Base-by-base conservation (phyloP, 495 filamentous ascomycete genomes). In the Aspergillus affinis region DNA sequence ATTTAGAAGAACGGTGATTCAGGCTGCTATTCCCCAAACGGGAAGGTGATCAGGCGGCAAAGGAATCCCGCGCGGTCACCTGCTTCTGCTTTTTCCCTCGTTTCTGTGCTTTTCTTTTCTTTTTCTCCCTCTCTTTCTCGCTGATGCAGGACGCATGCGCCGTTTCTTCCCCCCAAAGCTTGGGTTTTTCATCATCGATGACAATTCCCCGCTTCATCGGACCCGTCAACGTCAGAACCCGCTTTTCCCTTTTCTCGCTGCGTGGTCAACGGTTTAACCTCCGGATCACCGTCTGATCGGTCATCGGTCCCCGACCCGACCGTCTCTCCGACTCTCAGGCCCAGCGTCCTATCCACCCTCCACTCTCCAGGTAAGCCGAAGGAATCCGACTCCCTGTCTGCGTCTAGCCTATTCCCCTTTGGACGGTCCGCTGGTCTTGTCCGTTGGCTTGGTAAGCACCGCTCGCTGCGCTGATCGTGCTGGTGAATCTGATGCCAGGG, bases 231-330 rank as follows among this genome's bases (percentile, higher is more conserved):
- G 9, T 41, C 36, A 15, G 36, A 41, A 41, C 36, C 36, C 36
- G 36, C 36, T 41, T 41, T 41, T 41, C 36, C 36, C 10, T 1
- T 10, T 10, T 15, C 13, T 41, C 36, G 36, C 36, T 41, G 36
- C 36, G 29, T 41, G 36, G 36, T 15, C n/a, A n/a, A n/a, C n/a
- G n/a, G n/a, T n/a, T n/a, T 15, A 41, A 41, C 36, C 36, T 20
- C 21, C 21, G 47, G 47, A 49, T 49, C 47, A 19, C 47, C 44
- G 45, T 48, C 18, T 50, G 36, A 48, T 62, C 61, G 61, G 61
- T 21, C 50, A 51, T 62, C 61, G 61, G 61, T 19, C 18, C 21
- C 50, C 60, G 60, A 57, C 32, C 23, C 54, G 46, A 54, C 61
- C 61, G 56, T 44, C 15, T 49, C 45, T 57, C 54, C 54, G 60